Percentiles rank a stretch among this genome's conserved stretches.
These are phyloP conservation scores for Barnettozyma botsteinii DNA, from an alignment of 805 yeast species.

Conservation along the genomic window DNA sequence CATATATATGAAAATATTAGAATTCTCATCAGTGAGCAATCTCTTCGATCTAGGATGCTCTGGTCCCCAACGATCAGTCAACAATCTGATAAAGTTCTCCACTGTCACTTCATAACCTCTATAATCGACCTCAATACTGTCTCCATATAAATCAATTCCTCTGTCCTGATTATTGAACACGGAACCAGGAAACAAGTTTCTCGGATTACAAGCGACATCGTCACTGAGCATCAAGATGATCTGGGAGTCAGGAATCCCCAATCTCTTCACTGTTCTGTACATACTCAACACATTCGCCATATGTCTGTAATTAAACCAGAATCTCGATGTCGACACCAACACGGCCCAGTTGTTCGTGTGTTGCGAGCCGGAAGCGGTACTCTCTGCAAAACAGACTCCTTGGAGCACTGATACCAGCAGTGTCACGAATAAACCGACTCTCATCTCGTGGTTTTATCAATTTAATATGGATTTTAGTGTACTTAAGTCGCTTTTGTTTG, in stretches of 20 bases:
- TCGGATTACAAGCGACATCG: constrained; percentile 94
- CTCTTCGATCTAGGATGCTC: constrained; percentile 92
- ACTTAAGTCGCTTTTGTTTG: not conserved
- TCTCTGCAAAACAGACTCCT: too few species aligned
- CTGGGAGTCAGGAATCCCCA: constrained; percentile 97
- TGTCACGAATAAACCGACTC: too few species aligned
- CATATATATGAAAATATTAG: constrained; percentile 89
- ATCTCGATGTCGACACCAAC: constrained; percentile 88
- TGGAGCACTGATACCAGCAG: too few species aligned
- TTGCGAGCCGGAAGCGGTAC: constrained; percentile 28
- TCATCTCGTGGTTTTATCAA: too few species aligned
- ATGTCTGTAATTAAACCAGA: constrained; percentile 98
- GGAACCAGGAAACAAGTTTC: constrained; percentile 94
- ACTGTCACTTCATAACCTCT: constrained; percentile 98
- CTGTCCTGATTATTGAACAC: constrained; percentile 93
- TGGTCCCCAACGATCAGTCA: constrained; percentile 94
- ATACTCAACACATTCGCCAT: constrained; percentile 94
- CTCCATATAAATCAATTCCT: constrained; percentile 89
- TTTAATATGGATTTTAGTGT: not conserved
- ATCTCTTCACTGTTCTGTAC: constrained; percentile 90
- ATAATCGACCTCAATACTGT: constrained; percentile 91
- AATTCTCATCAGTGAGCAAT: constrained; percentile 84
- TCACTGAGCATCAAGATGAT: constrained; percentile 94
- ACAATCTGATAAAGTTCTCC: constrained; percentile 84
- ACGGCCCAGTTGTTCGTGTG: constrained; percentile 79